Conservation (phyloP, 179 eudicot genomes). For the Dionaea muscipula region DNA sequence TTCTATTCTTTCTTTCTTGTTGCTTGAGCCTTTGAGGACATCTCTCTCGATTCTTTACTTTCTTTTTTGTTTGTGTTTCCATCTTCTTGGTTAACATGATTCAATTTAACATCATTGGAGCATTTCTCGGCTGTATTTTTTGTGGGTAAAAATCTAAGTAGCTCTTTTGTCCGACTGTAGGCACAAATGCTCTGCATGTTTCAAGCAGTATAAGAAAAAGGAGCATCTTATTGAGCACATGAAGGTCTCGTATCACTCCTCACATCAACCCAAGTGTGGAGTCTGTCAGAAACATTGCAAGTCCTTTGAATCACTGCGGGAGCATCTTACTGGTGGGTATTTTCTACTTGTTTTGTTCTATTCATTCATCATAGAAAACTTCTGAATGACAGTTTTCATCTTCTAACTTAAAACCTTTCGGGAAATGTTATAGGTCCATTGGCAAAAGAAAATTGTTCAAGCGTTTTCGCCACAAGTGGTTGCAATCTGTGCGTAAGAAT, state of each 20-base stretch:
- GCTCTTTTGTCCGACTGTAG: slow-evolving; percentile 18
- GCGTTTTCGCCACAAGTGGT: slow-evolving; percentile 37
- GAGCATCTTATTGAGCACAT: slow-evolving; percentile 74
- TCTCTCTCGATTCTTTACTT: too few species aligned
- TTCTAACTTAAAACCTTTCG: slow-evolving; percentile 6
- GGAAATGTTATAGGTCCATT: slow-evolving; percentile 34
- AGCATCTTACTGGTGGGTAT: slow-evolving; percentile 54
- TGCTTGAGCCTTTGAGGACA: too few species aligned
- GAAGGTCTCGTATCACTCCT: slow-evolving; percentile 54
- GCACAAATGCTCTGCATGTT: slow-evolving; percentile 70
- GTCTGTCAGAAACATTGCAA: slow-evolving; percentile 42
- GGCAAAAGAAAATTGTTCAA: slow-evolving; percentile 49
- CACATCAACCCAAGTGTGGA: slow-evolving; percentile 32
- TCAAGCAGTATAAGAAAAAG: slow-evolving; percentile 64
- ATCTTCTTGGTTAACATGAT: too few species aligned
- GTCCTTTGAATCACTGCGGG: slow-evolving; percentile 62
- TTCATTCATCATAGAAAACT: neutral
- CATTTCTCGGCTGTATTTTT: too few species aligned
- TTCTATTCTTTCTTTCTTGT: too few species aligned
- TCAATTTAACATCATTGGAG: neutral
- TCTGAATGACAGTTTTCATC: slow-evolving; percentile 1
- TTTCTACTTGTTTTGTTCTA: neutral
- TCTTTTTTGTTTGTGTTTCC: too few species aligned
- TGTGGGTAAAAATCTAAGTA: too few species aligned
- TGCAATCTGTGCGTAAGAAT: slow-evolving; percentile 54